phyloP scores from a whole-genome alignment of 2,329 filamentous ascomycete genomes.

The Aureobasidium sp. region DNA sequence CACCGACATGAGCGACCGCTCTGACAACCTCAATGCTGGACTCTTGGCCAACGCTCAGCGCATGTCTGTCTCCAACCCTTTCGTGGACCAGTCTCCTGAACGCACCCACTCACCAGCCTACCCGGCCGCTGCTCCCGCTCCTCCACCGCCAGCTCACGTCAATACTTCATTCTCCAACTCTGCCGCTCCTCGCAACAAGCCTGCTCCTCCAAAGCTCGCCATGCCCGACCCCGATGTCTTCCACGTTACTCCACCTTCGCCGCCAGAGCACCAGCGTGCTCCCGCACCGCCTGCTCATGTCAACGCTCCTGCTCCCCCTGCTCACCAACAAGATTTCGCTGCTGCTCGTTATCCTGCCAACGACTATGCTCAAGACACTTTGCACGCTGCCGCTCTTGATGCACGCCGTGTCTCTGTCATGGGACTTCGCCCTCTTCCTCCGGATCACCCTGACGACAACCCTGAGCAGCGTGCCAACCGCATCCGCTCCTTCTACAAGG shows the following conservation, averaged over 20 bases:
- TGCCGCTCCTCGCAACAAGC: not conserved
- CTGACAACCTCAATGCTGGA: constrained; percentile 42
- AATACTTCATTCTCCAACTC: not conserved
- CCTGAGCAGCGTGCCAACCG: constrained; percentile 91
- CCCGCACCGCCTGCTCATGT: constrained; percentile 6
- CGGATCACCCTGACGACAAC: constrained; percentile 79
- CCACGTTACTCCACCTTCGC: constrained; percentile 14
- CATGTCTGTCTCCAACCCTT: constrained; percentile 43
- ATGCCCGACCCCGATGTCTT: constrained; percentile 10
- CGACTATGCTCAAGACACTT: not conserved
- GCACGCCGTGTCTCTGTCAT: constrained; percentile 48
- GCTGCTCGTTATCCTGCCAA: not conserved
- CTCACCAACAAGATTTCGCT: not conserved
- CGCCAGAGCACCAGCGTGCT: not conserved
- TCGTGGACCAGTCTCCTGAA: constrained; percentile 6
- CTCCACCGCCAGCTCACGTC: not conserved
- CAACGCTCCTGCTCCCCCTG: constrained; percentile 7
- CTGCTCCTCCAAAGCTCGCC: constrained; percentile 1
- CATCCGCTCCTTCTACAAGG: constrained; percentile 98
- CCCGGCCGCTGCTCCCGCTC: not conserved
- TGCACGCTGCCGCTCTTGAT: constrained; percentile 25
- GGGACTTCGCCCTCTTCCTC: constrained; percentile 75
- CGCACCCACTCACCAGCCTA: not conserved
- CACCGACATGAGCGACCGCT: constrained; percentile 43
- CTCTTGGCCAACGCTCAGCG: constrained; percentile 51